Percentiles rank a stretch among this genome's conserved stretches.
Conservation (phyloP, 2,329 filamentous ascomycete genomes). For the Claviceps cyperi region DNA sequence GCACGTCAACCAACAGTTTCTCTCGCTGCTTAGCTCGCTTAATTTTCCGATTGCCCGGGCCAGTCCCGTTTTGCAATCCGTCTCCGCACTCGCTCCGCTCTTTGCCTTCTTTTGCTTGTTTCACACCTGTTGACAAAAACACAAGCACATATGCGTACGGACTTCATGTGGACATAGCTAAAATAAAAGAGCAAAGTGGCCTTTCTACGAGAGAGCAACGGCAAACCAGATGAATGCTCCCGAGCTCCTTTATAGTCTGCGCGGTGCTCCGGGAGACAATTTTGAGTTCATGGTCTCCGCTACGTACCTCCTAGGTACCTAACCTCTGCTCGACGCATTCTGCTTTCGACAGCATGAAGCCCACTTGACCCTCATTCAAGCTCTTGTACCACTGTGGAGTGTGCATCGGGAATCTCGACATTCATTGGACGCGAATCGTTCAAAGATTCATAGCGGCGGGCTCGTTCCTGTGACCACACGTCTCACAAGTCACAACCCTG, state of each 20-base stretch:
- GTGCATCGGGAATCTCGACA: background rate
- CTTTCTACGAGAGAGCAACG: too few relatives aligned
- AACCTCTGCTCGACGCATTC: too few relatives aligned
- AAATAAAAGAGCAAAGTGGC: too few relatives aligned
- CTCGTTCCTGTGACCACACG: background rate
- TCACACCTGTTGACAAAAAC: background rate
- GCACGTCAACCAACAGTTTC: slow-evolving; percentile 20
- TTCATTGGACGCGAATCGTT: background rate
- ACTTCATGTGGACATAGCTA: too few relatives aligned
- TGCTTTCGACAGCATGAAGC: too few relatives aligned
- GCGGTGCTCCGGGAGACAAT: too few relatives aligned
- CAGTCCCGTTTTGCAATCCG: slow-evolving; percentile 14
- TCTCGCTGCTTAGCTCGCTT: slow-evolving; percentile 19
- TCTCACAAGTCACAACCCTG: background rate
- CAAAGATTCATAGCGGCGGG: background rate
- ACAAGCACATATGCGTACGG: too few relatives aligned
- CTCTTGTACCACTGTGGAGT: background rate
- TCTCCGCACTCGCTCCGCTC: slow-evolving; percentile 1
- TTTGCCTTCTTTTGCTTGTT: background rate
- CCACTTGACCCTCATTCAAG: too few relatives aligned
- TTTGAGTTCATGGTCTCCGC: too few relatives aligned
- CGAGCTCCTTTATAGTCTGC: too few relatives aligned
- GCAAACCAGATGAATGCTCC: too few relatives aligned
- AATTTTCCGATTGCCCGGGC: slow-evolving; percentile 21
- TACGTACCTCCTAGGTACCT: too few relatives aligned